Evolutionary conservation across 176 grass and related monocot species (phyloP), one percentile per base, ranked within the genome.

Genomic region (bread wheat (Triticum aestivum)): DNA sequence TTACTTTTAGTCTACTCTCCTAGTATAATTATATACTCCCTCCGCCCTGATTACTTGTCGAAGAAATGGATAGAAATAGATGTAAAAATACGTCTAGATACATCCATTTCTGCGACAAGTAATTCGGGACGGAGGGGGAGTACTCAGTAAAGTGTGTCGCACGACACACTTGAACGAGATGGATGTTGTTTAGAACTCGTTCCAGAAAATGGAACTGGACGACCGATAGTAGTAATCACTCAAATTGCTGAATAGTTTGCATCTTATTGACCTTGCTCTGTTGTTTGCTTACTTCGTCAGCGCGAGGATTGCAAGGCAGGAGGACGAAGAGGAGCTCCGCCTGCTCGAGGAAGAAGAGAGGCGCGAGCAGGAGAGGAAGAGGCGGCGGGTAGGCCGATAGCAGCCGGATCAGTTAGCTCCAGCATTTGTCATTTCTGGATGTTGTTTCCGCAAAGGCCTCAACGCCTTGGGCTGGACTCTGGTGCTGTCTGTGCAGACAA

Each of bases 271-370:
- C 21, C 44, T 23, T 2, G 20, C 24, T 18, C 82, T 73, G 5
- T 70, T 84, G 21, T 85, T 85, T 81, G 9, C 1, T 17, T 84
- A 5, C 51, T 83, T 81, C 38, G 75, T 88, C 81, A 97, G 97
- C 17, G 88, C 87, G 11, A 94, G 95, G 71, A 94, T 96, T 87
- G 92, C 92, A 38, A 87, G 63, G 86, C 34, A 90, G 82, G 97
- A 99, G 85, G 94, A 99, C 30, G 97, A 99, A n/a, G 94, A 97
- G 65, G 67, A 99, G 61, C 90, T 99, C 63, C 90, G 83, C 66
- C 85, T 93, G 42, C 96, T 99, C 33, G 92, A 96, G 89, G 90
- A 99, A 86, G 97, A 99, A 87, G 97, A 99, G 37, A 89, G 80
- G 51, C 87, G 71, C 1, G 92, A 89, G 62, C 78, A 90, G 73